Percentiles rank a stretch among this genome's conserved stretches.
Conservation (phyloP, 2,329 filamentous ascomycete species). For the Cladorrhinum sp. region DNA sequence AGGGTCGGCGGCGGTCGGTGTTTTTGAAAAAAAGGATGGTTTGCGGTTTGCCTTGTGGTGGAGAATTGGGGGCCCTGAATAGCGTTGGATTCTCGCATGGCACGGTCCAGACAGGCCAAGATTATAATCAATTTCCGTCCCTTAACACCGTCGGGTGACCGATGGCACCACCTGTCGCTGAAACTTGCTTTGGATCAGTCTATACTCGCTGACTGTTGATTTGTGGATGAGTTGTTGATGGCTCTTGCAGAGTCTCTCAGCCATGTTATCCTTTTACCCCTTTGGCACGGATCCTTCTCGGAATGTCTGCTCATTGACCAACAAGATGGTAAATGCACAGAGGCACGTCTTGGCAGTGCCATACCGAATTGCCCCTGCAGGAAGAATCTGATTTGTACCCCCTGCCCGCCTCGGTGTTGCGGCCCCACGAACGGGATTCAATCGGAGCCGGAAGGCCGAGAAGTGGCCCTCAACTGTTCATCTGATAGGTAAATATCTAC, state of each 20-base stretch:
- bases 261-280: not conserved
- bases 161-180: slow-evolving; percentile 1
- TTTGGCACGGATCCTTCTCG: not conserved
- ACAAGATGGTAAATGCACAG: not conserved
- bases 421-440: not conserved
- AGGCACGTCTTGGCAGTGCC: not conserved
- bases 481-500: not conserved
- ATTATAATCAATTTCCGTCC: slow-evolving; percentile 1
- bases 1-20: not conserved
- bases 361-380: not conserved
- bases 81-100: not conserved
- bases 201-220: not conserved
- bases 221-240: not conserved
- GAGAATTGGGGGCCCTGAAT: not conserved
- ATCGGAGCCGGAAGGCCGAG: not conserved
- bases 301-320: not conserved
- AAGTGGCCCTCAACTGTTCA: not conserved
- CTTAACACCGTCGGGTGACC: slow-evolving; percentile 4
- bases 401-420: not conserved
- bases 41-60: not conserved
- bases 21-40: slow-evolving; percentile 4
- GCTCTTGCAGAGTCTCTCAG: not conserved
- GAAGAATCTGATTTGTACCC: not conserved
- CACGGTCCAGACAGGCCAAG: not conserved
- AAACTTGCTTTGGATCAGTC: not conserved